These are phyloP conservation scores for Nephelium lappaceum DNA, from an alignment of 345 rosid species.

Conservation along the genomic window DNA sequence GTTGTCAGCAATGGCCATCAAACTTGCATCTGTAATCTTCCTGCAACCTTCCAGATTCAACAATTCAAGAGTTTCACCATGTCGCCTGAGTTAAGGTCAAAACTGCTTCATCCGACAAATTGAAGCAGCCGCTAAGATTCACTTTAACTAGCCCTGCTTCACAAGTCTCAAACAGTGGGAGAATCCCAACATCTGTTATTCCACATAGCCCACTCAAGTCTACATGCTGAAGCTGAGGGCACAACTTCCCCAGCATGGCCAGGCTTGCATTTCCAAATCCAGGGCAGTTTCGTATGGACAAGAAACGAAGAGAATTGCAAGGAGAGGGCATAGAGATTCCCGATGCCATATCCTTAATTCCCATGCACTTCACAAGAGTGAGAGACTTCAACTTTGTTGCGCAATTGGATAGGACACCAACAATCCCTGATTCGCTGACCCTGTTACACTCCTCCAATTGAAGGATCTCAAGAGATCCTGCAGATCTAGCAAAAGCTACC, in stretches of 20 bases:
- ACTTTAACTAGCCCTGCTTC: constrained; percentile 66
- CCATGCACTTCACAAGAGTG: constrained; percentile 58
- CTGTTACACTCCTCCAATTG: constrained; percentile 70
- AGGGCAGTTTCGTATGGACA: constrained; percentile 63
- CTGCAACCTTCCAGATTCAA: constrained; percentile 70
- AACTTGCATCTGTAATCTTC: constrained; percentile 66
- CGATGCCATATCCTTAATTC: constrained; percentile 52
- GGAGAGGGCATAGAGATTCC: constrained; percentile 35
- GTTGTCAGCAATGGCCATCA: constrained; percentile 54
- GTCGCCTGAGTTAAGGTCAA: constrained; percentile 44
- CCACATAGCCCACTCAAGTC: constrained; percentile 60
- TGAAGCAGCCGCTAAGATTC: constrained; percentile 59
- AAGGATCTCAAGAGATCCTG: constrained; percentile 66
- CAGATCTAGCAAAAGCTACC: constrained; percentile 49
- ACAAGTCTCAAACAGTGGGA: constrained; percentile 49
- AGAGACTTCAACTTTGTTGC: constrained; percentile 57
- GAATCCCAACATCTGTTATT: constrained; percentile 63
- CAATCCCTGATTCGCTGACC: constrained; percentile 50
- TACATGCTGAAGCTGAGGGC: constrained; percentile 68
- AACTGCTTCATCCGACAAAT: constrained; percentile 57
- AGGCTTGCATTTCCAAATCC: constrained; percentile 65
- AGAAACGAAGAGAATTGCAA: constrained; percentile 50
- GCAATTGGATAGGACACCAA: constrained; percentile 50
- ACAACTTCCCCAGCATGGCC: constrained; percentile 57
- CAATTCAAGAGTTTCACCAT: constrained; percentile 62